Percentiles rank a stretch among this genome's conserved stretches.
Evolutionary conservation across 148 eudicot species (phyloP).

Genomic region (Heliamphora exappendiculata): DNA sequence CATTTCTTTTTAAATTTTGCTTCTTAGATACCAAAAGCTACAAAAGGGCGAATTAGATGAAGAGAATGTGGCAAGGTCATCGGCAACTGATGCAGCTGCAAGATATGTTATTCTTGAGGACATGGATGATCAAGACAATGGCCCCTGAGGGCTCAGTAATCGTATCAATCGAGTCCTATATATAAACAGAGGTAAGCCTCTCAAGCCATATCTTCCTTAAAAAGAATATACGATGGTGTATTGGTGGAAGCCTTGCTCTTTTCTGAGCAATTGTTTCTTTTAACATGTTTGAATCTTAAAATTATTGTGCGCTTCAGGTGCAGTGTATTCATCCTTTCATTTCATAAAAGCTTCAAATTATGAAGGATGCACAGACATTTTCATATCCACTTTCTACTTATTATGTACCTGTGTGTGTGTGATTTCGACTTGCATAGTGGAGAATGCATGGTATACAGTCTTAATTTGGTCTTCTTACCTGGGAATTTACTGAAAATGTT

Average conservation of each 20-base stretch:
- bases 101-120: conserved; percentile 92
- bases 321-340: neutral
- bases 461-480: conserved; percentile 1
- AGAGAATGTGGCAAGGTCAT: conserved; percentile 22
- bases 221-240: neutral
- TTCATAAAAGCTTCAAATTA: neutral
- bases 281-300: neutral
- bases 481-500: neutral
- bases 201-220: neutral
- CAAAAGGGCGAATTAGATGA: conserved; percentile 45
- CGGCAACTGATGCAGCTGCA: conserved; percentile 32
- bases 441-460: neutral
- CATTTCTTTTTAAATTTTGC: neutral
- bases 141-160: conserved; percentile 23
- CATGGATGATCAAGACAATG: conserved; percentile 57
- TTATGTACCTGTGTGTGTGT: neutral
- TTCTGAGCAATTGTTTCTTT: neutral
- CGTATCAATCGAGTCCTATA: neutral
- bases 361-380: neutral
- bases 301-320: neutral
- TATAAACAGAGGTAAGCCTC: conserved; percentile 15
- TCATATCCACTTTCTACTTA: neutral
- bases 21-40: conserved; percentile 62
- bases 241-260: neutral
- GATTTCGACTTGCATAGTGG: neutral